Base-by-base conservation (phyloP, 345 rosid genomes). In the Diplotaxis tenuifolia region DNA sequence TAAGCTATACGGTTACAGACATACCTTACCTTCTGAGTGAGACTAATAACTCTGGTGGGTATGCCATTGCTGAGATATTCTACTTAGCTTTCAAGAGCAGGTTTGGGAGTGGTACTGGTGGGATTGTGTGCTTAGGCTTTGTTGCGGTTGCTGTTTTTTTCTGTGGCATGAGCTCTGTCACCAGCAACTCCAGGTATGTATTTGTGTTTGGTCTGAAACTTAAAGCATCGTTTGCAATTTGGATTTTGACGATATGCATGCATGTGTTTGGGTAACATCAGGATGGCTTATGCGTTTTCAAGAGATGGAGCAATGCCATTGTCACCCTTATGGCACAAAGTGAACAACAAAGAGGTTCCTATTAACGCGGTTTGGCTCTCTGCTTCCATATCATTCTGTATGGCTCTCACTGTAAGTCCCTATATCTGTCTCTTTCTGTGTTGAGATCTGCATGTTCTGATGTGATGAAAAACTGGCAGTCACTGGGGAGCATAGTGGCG, bases 211-310 rank as follows among this genome's bases (percentile, higher is more conserved):
- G 16, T 22, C 21, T 63, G 12, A 29, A 14, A 20, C 23, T 19
- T 27, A 19, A n/a, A 40, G 57, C 65, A 20, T 55, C 16, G 1
- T 32, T 10, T 32, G 10, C 63, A 20, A 65, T 58, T 58, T 47
- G 55, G 22, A 60, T 11, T 21, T 8, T 75, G 36, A 58, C 38
- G 42, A 47, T 32, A 49, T 19, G 23, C 29, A 54, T 63, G 70
- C 23, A 64, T 64, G 42, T 55, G 31, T 40, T 6, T 42, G 22
- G 15, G 8, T 28, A 23, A 18, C 61, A 75, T 65, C 85, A 93
- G 99, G 84, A 94, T 94, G 97, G 99, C 85, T n/a, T 94, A 94
- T 70, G 99, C 99, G 23, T 94, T 94, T 74, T 91, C 97, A 4
- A 91, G 96, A 87, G 99, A 94, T 68, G 96, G 99, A 70, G 99